Base-by-base conservation (phyloP, 1,139 yeast species). In the Saccharomyces hybrid region DNA sequence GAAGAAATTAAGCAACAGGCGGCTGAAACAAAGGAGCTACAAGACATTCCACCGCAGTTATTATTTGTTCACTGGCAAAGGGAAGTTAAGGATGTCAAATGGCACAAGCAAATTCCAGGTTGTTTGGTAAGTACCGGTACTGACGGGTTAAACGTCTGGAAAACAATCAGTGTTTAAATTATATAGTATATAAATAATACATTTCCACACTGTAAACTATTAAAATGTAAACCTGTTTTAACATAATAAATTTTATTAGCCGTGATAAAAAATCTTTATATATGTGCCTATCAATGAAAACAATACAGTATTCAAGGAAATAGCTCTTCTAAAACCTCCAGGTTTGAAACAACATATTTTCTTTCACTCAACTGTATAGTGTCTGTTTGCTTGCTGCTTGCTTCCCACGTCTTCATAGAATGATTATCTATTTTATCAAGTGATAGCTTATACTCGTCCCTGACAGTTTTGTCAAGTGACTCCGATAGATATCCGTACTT, bases 71-170 rank as follows among this genome's bases (percentile, higher is more conserved):
- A 93, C 71, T 93, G 98, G 98, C 99, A 95, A 76, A 84, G 85
- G 65, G 95, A 91, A 67, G 97, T 93, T 54, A 93, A 93, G 76
- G 99, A 93, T 71, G 96, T 91, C 48, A 88, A 96, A 73, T 93
- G 99, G 98, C 97, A 93, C 73, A 82, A 77, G 67, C 99, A 95
- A 74, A 88, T 95, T 59, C 99, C 99, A 3, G 99, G 99, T 50
- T 86, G 95, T 64, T 78, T 95, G 69, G 89, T 90, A 14, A 85
- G 96, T 63, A 93, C 99, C 3, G 98, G 99, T 61, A 86, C 95
- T 48, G 98, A 91, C 65, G 99, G 99, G 49, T 78, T 93, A 71
- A 88, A 89, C 67, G 77, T 93, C 53, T 93, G 98, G 97, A 93
- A 93, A 76, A 91, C 98, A 31, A 91, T 93, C 67, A 88, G 96